Conservation (phyloP, 83 land plant species). For the Picea abies region DNA sequence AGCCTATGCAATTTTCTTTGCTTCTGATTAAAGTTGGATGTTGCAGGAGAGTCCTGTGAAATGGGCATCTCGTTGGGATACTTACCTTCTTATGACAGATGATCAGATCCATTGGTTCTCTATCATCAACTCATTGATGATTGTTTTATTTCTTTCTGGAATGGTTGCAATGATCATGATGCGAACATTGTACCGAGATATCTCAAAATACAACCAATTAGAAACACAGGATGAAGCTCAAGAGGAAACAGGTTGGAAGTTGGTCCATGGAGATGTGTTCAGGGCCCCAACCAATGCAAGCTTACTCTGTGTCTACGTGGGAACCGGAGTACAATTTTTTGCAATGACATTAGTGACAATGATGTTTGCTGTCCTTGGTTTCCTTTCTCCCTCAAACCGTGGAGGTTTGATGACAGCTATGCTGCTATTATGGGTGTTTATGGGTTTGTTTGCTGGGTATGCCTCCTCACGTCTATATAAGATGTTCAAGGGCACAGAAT, state of each 20-base stretch:
- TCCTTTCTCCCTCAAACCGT: conserved; percentile 83
- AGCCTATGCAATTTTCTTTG: too few relatives aligned
- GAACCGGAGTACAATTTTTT: conserved; percentile 84
- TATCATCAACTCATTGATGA: conserved; percentile 89
- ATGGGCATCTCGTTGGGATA: conserved; percentile 99
- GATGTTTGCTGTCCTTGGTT: conserved; percentile 87
- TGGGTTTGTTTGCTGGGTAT: conserved; percentile 91
- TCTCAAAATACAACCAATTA: conserved; percentile 83
- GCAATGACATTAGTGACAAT: conserved; percentile 90
- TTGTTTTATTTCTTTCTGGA: conserved; percentile 87
- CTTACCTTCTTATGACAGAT: conserved; percentile 93
- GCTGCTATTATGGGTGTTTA: conserved; percentile 90
- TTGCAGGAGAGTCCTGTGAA: conserved; percentile 71
- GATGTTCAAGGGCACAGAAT: conserved; percentile 85
- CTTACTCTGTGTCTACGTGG: conserved; percentile 80
- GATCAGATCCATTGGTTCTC: conserved; percentile 97
- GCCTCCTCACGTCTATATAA: conserved; percentile 84
- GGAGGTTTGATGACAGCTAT: conserved; percentile 93
- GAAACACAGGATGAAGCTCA: conserved; percentile 92
- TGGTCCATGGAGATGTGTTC: conserved; percentile 93
- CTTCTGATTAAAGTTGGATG: too few relatives aligned
- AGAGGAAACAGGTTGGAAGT: conserved; percentile 94
- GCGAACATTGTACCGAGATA: conserved; percentile 84
- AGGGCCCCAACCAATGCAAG: conserved; percentile 76
- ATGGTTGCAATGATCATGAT: conserved; percentile 98